These are phyloP conservation scores for Trichoderma asperelloides DNA, from an alignment of 495 filamentous ascomycete genomes.

Conservation along the genomic window DNA sequence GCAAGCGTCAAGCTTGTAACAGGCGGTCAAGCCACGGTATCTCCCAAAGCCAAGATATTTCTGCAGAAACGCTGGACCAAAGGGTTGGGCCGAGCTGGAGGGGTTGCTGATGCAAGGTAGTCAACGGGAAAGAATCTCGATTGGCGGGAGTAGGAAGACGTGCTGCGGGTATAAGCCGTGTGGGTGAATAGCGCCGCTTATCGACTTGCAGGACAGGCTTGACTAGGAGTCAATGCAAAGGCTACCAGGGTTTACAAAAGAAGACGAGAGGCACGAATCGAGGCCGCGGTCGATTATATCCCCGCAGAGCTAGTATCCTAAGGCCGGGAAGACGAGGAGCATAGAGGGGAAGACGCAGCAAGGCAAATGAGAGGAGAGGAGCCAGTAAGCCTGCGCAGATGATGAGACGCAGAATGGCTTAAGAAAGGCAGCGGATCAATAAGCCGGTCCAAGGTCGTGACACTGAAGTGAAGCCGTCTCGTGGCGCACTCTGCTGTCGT, in stretches of 20 bases:
- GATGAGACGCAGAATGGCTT: background rate
- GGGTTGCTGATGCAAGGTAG: background rate
- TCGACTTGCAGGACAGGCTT: background rate
- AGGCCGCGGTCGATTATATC: background rate
- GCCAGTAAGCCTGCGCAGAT: background rate
- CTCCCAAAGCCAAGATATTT: background rate
- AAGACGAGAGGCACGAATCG: background rate
- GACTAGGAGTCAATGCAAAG: background rate
- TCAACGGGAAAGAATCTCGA: background rate
- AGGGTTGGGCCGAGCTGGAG: background rate
- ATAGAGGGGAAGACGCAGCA: background rate
- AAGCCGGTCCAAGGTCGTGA: background rate
- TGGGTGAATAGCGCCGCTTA: background rate
- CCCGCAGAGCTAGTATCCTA: background rate
- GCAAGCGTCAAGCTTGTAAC: background rate
- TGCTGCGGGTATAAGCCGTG: background rate
- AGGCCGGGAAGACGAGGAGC: background rate
- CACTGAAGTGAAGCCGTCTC: slow-evolving; percentile 2
- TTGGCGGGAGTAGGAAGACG: background rate
- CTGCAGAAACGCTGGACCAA: background rate
- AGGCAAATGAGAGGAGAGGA: background rate
- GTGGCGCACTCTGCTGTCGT: background rate
- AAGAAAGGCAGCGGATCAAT: background rate
- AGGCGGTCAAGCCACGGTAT: background rate
- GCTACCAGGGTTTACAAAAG: background rate